Conservation (phyloP, 805 yeast genomes). For the Yueomyces sp. region DNA sequence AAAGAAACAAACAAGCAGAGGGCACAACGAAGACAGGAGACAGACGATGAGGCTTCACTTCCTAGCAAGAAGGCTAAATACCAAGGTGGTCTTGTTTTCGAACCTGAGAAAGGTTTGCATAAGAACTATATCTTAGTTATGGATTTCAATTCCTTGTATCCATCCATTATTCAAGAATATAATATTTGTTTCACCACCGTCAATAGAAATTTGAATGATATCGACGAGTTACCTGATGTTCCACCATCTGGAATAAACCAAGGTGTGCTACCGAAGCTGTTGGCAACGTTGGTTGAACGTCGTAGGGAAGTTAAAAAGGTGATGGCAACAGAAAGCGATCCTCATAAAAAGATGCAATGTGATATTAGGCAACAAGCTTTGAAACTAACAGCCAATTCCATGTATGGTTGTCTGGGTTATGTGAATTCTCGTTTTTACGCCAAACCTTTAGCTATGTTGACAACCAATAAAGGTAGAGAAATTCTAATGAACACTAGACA, state of each 20-base stretch:
- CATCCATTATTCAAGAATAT: slow-evolving; percentile 92
- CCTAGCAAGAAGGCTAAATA: slow-evolving; percentile 56
- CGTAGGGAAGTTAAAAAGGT: slow-evolving; percentile 86
- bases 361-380: slow-evolving; percentile 94
- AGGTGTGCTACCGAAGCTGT: slow-evolving; percentile 79
- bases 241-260: slow-evolving; percentile 46
- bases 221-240: slow-evolving; percentile 51
- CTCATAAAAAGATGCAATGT: slow-evolving; percentile 63
- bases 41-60: slow-evolving; percentile 28
- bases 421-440: slow-evolving; percentile 89
- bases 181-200: slow-evolving; percentile 97
- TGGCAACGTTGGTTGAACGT: slow-evolving; percentile 74
- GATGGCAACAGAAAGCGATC: slow-evolving; percentile 59
- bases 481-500: slow-evolving; percentile 86
- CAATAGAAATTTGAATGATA: slow-evolving; percentile 43
- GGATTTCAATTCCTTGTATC: slow-evolving; percentile 97
- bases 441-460: slow-evolving; percentile 88
- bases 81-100: slow-evolving; percentile 92
- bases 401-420: slow-evolving; percentile 97
- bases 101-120: slow-evolving; percentile 90
- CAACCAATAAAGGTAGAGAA: slow-evolving; percentile 91
- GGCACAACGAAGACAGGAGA: slow-evolving; percentile 23
- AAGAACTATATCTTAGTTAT: slow-evolving; percentile 80
- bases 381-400: slow-evolving; percentile 95
- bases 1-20: slow-evolving; percentile 37